Conservation (phyloP, 768 basidiomycete genomes). For the Agrocybe pediades region DNA sequence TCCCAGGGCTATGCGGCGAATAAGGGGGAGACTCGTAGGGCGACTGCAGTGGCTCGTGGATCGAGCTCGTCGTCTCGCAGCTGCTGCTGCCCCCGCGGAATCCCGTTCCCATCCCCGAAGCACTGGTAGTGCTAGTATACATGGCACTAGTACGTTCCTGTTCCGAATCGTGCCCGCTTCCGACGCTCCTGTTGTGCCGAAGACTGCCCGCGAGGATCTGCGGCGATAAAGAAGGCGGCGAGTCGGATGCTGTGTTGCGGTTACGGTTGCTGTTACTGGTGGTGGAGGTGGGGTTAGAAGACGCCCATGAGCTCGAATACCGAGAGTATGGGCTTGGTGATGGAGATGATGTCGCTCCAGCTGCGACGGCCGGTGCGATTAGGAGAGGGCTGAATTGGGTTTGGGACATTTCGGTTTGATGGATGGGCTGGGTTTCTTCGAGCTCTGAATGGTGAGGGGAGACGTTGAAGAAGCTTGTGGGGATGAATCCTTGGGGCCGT, state of each 20-base stretch:
- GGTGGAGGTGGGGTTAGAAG: constrained; percentile 1
- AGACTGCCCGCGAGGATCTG: neutral
- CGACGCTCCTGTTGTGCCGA: neutral
- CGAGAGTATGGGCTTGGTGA: neutral
- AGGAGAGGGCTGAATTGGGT: constrained; percentile 21
- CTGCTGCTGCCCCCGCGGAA: no score
- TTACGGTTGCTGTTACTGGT: no score
- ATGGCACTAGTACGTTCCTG: no score
- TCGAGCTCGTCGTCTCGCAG: neutral
- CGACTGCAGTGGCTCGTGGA: neutral
- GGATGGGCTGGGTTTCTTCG: neutral
- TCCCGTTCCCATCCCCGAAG: no score
- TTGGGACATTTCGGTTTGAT: constrained; percentile 21
- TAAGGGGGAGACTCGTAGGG: neutral
- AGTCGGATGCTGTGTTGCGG: no score
- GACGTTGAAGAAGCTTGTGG: constrained; percentile 11
- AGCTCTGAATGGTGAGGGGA: neutral
- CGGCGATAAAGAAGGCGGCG: neutral
- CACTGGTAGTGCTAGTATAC: no score
- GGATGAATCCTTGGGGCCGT: constrained; percentile 18
- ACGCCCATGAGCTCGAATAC: constrained; percentile 4
- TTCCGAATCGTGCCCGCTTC: neutral
- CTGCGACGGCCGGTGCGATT: constrained; percentile 13
- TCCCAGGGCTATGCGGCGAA: no score
- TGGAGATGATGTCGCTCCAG: constrained; percentile 14